Evolutionary conservation across 176 grass and related monocot genomes (phyloP), one percentile per base, ranked within the genome.

Genomic region (Avena insularis): DNA sequence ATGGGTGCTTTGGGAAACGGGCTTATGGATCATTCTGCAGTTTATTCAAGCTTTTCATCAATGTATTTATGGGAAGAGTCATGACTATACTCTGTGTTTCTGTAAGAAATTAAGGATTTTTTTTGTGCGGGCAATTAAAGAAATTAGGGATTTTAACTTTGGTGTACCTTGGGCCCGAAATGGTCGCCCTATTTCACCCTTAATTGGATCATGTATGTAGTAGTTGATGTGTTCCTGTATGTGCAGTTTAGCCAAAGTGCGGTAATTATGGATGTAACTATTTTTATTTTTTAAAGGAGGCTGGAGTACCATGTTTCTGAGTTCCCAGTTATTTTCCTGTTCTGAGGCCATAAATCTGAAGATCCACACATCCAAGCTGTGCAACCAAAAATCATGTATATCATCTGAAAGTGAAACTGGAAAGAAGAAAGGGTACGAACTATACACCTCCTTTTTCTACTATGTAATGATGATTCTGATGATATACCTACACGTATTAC

Each of bases 371-470:
- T 35, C 9, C 64, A 63, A 71, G 21, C 57, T 59, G 4, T 17
- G 49, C 43, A 71, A 48, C 0, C 10, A 3, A 55, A 67, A 36
- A 64, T 51, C 45, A 87, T 43, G 40, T 5, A 1, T 43, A 43
- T 29, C 40, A 43, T 60, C 71, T 58, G 21, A 10, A 69, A 59
- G 48, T 25, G 8, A 49, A 49, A 57, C 12, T 2, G 31, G 54
- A 70, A 31, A 71, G 61, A 29, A 80, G 31, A 70, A 19, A 57
- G 2, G 17, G 47, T 10, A 31, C 7, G 31, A 84, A 8, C 4
- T 66, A 33, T 6, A 50, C 82, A 36, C 69, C 49, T 75, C 78
- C 7, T 77, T 56, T 73, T 62, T 64, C 67, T 66, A 64, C 67
- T 66, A 64, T 6, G 60, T 14, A 13, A 21, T 58, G 12, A 48